Base-by-base conservation (phyloP, 148 eudicot species). In the Simmondsia chinensis region DNA sequence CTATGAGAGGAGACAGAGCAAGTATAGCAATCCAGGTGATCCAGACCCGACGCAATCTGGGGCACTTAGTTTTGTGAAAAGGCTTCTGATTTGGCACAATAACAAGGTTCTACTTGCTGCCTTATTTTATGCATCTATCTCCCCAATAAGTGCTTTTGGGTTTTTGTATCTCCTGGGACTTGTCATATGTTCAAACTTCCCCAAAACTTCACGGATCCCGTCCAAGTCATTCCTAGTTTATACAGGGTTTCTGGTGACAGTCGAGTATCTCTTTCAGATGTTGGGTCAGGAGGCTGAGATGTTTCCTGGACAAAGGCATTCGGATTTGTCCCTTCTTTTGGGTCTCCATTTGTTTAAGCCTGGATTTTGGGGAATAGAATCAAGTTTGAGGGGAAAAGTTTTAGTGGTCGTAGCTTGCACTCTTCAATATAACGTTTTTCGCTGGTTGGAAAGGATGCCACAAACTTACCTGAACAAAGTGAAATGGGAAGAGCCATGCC, bases 1-100 rank as follows among this genome's bases (percentile, higher is more conserved):
- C 69, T 91, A 91, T 29, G 99, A 86, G 66, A 74, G 99, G 62
- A 76, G 95, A 57, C 83, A 91, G 63, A 91, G 83, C 86, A 86
- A 72, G 59, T 51, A 49, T 50, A 42, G 17, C 4, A 60, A 50
- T 10, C 63, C 65, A 31, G 72, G 59, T 64, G 72, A 76, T 31
- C 51, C 53, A 43, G 70, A 65, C 27, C 60, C 74, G 33, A 48
- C 70, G 69, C 79, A 74, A 49, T 37, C 73, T 22, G 96, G 94
- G 35, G 21, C 65, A 23, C 47, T 82, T 55, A 83, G 81, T 42
- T 86, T 91, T 54, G 29, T 70, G 31, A 82, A 66, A 69, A 77
- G 99, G 54, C 61, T 91, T 65, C 63, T 91, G 48, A 73, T 86
- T 52, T 91, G 99, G 95, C 99, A 91, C 60, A 85, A 89, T 68